A percentile compares a stretch with the other conserved stretches of the same genome.
phyloP scores from a whole-genome alignment of 2,329 filamentous ascomycete species.

The Coniochaeta prunicola region DNA sequence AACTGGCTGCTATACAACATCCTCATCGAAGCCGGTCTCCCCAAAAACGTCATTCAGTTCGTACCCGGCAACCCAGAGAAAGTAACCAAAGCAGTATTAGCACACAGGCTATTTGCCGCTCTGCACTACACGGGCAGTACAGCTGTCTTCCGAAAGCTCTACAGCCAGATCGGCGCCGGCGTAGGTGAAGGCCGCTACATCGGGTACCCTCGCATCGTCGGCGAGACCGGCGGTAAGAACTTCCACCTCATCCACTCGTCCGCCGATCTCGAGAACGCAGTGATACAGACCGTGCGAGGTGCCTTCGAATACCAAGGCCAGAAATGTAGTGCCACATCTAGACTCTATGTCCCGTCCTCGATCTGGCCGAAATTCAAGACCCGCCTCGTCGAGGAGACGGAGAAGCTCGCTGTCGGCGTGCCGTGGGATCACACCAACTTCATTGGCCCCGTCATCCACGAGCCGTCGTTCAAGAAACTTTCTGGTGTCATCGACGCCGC shows the following conservation, averaged over 20 bases:
- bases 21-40: conserved; percentile 82
- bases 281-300: conserved; percentile 36
- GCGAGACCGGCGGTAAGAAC: conserved; percentile 47
- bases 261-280: conserved; percentile 38
- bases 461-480: conserved; percentile 36
- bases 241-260: conserved; percentile 41
- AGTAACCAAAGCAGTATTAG: conserved; percentile 70
- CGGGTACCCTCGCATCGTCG: conserved; percentile 55
- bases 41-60: conserved; percentile 86
- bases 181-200: conserved; percentile 76
- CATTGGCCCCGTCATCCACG: conserved; percentile 42
- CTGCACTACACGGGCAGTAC: conserved; percentile 95
- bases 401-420: conserved; percentile 21
- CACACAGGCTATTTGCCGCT: conserved; percentile 76
- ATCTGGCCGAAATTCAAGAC: conserved; percentile 30
- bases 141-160: conserved; percentile 80
- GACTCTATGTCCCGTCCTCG: conserved; percentile 47
- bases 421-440: conserved; percentile 28
- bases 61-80: conserved; percentile 81
- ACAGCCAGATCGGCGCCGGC: conserved; percentile 75
- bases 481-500: conserved; percentile 34
- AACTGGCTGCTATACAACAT: conserved; percentile 90
- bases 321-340: conserved; percentile 43
- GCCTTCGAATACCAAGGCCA: conserved; percentile 45
- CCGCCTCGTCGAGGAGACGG: conserved; percentile 26